phyloP scores from a whole-genome alignment of 169 alveolate species.

The Amoebophrya sp. region DNA sequence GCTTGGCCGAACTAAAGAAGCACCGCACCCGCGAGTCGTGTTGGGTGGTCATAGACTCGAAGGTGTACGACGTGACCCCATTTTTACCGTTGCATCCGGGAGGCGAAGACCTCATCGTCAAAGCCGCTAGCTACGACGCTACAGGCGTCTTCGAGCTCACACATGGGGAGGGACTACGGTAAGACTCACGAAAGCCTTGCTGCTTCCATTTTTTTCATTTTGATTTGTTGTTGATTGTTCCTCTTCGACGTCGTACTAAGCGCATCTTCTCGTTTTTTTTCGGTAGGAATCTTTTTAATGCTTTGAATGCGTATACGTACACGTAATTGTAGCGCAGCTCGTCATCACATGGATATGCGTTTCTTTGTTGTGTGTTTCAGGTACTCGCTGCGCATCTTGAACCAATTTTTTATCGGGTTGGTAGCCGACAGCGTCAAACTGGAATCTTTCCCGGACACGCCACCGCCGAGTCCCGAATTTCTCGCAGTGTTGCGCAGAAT shows the following conservation, averaged over 20 bases:
- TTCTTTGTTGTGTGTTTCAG: too few relatives aligned
- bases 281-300: too few relatives aligned
- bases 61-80: constrained; percentile 58
- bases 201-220: not conserved
- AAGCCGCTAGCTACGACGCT: constrained; percentile 52
- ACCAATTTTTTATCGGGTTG: not conserved
- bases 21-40: constrained; percentile 39
- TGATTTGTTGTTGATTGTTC: not conserved
- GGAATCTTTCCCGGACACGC: not conserved
- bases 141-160: constrained; percentile 28
- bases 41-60: constrained; percentile 56
- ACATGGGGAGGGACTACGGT: not conserved
- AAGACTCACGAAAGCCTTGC: too few relatives aligned
- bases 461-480: not conserved
- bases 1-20: not conserved
- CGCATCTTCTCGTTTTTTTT: too few relatives aligned
- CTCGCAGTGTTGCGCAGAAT: not conserved
- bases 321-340: too few relatives aligned
- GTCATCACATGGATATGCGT: too few relatives aligned
- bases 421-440: not conserved
- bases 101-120: constrained; percentile 52
- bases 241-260: too few relatives aligned
- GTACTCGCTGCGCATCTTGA: constrained; percentile 10
- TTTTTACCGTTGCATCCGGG: constrained; percentile 60
- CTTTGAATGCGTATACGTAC: too few relatives aligned